These are phyloP conservation scores for Pseudocercospora macadamiae DNA, from an alignment of 2,329 filamentous ascomycete species.

Conservation along the genomic window DNA sequence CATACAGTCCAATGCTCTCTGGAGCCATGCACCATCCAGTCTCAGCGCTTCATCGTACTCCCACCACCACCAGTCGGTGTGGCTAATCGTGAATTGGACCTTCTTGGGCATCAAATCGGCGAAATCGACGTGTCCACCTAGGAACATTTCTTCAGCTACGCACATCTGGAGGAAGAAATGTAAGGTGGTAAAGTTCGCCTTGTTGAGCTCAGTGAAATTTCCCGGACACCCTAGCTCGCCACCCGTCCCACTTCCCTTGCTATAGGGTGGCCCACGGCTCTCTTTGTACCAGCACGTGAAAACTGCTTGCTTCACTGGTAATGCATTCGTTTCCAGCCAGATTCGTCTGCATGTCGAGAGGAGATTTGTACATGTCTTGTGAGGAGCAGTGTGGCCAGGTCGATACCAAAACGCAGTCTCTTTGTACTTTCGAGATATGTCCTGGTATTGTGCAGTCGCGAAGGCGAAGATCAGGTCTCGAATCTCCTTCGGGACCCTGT, in stretches of 20 bases:
- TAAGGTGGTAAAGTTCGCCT: slow-evolving; percentile 24
- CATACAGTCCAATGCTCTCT: slow-evolving; percentile 36
- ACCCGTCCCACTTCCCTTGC: background rate
- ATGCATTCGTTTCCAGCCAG: slow-evolving; percentile 39
- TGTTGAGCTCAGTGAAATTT: slow-evolving; percentile 15
- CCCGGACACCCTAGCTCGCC: background rate
- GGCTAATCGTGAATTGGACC: slow-evolving; percentile 40
- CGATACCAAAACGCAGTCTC: slow-evolving; percentile 37
- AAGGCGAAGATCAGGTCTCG: slow-evolving; percentile 41
- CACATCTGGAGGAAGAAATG: slow-evolving; percentile 31
- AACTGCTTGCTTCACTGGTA: slow-evolving; percentile 37
- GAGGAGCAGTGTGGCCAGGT: slow-evolving; percentile 36
- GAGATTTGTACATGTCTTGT: slow-evolving; percentile 30
- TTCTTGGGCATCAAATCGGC: background rate
- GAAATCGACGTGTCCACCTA: background rate
- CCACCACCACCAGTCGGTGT: slow-evolving; percentile 44
- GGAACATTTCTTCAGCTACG: slow-evolving; percentile 33
- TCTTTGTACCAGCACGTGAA: slow-evolving; percentile 36
- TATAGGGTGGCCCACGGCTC: slow-evolving; percentile 14
- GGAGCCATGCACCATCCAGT: slow-evolving; percentile 33
- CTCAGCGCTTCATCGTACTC: slow-evolving; percentile 34
- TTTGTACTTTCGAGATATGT: slow-evolving; percentile 29
- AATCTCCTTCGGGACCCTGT: slow-evolving; percentile 21
- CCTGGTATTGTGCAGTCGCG: slow-evolving; percentile 37
- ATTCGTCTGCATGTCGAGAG: slow-evolving; percentile 41